Evolutionary conservation across 148 eudicot species (phyloP), one percentile per base, ranked within the genome.

Genomic region (Chenopodium album): DNA sequence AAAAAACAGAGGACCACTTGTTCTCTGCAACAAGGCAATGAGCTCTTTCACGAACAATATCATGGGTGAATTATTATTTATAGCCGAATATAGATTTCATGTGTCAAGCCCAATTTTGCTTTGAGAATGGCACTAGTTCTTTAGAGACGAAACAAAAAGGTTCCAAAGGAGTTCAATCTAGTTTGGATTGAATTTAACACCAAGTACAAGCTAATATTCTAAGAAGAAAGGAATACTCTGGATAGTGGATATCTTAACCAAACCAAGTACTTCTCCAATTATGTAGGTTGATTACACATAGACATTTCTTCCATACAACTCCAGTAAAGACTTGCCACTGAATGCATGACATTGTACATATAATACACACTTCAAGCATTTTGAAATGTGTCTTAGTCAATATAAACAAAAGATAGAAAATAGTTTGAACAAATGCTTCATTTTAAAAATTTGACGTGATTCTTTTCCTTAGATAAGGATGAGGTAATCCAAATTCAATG

Each of bases 211-310:
- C 1, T 56, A 19, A 0, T 70, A 37, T 23, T 71, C 34, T 41
- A 4, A 41, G 26, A 81, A 73, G 48, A 80, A 73, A 56, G 6
- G 65, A 32, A 71, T 71, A 54, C 73, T 13, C 76, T 41, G 22
- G 44, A 41, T 41, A 50, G 14, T 50, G 6, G n/a, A 31, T 12
- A 20, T 34, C n/a, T 17, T 20, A 23, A 23, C 32, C 59, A 47
- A 47, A 20, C 20, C 28, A 73, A 47, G 76, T 47, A n/a, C 22
- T 17, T 23, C 76, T 23, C 4, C 13, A 13, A 23, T 73, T 23
- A 73, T 48, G 34, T 50, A 54, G 77, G 17, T 74, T 74, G 63
- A 17, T 1, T 52, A 4, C 62, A 73, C 23, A 47, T 9, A n/a
- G 59, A 50, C 11, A 28, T 28, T 50, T 74, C 29, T 26, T 9